Evolutionary conservation across 768 basidiomycete species (phyloP).

Genomic region (Inosperma sp.): DNA sequence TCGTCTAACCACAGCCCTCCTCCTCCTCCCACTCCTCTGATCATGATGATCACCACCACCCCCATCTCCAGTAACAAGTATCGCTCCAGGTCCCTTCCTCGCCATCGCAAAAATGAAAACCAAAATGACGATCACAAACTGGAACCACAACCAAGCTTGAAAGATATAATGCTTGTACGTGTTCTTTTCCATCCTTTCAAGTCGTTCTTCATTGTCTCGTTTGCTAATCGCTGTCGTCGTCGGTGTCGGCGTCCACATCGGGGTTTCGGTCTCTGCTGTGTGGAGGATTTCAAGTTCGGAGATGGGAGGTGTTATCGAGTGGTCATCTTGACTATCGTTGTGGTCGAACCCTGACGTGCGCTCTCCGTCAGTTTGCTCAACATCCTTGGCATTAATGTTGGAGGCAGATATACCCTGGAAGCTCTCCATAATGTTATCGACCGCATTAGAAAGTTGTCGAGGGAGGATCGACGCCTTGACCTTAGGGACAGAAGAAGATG

Average conservation of each 20-base stretch:
- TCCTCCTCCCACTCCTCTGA: constrained; percentile 1
- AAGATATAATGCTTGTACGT: constrained; percentile 45
- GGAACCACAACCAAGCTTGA: constrained; percentile 82
- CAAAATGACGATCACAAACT: constrained; percentile 67
- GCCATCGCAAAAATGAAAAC: constrained; percentile 83
- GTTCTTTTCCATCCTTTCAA: no score
- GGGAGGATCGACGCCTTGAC: constrained; percentile 23
- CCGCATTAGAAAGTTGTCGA: constrained; percentile 37
- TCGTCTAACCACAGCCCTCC: constrained; percentile 9
- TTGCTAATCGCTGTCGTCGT: neutral
- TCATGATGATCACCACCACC: constrained; percentile 25
- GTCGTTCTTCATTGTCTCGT: neutral
- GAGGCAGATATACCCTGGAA: constrained; percentile 15
- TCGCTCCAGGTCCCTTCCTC: constrained; percentile 65
- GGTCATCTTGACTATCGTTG: neutral
- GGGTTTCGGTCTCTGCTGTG: neutral
- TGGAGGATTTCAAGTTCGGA: neutral
- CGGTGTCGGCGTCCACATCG: neutral
- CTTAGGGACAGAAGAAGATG: neutral
- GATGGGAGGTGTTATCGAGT: neutral
- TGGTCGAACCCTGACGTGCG: neutral
- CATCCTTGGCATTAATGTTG: neutral
- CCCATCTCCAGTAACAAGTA: constrained; percentile 45
- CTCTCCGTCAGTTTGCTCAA: constrained; percentile 5
- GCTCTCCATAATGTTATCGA: constrained; percentile 45